Evolutionary conservation across 2,329 filamentous ascomycete species (phyloP).

Genomic region (Elsinoe ampelina): DNA sequence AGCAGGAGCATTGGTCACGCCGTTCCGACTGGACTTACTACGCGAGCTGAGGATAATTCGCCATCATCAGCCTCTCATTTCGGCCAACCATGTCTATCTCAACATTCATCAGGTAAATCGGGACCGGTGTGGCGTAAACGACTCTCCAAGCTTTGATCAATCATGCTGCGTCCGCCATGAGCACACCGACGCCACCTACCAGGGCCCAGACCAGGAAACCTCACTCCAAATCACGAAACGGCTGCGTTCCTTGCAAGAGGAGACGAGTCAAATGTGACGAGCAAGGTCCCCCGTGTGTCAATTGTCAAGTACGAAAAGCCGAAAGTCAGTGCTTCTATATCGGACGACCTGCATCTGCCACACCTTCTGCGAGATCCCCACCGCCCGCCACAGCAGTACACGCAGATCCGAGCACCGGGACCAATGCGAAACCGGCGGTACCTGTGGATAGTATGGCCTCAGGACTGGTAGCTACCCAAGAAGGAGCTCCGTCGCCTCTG

Average conservation of each 20-base stretch:
- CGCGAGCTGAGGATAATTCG: too few relatives aligned
- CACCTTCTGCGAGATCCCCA: background rate
- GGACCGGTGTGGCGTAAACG: too few relatives aligned
- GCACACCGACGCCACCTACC: background rate
- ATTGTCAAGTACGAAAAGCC: background rate
- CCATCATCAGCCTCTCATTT: too few relatives aligned
- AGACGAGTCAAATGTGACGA: conserved; percentile 2
- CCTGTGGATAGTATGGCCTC: too few relatives aligned
- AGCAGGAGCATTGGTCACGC: too few relatives aligned
- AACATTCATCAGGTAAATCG: too few relatives aligned
- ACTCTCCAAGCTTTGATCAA: background rate
- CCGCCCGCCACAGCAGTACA: background rate
- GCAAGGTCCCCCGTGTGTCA: conserved; percentile 2
- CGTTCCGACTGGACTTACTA: too few relatives aligned
- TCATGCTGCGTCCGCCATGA: background rate
- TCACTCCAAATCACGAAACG: conserved; percentile 4
- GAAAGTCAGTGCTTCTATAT: background rate
- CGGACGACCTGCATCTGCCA: background rate
- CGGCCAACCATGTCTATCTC: too few relatives aligned
- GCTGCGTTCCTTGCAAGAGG: background rate
- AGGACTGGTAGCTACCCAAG: too few relatives aligned
- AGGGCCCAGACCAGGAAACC: background rate
- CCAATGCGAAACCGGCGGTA: too few relatives aligned
- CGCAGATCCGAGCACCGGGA: background rate
- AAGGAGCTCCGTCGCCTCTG: background rate